phyloP scores from a whole-genome alignment of 345 rosid genomes.

The Erodium maritimum region DNA sequence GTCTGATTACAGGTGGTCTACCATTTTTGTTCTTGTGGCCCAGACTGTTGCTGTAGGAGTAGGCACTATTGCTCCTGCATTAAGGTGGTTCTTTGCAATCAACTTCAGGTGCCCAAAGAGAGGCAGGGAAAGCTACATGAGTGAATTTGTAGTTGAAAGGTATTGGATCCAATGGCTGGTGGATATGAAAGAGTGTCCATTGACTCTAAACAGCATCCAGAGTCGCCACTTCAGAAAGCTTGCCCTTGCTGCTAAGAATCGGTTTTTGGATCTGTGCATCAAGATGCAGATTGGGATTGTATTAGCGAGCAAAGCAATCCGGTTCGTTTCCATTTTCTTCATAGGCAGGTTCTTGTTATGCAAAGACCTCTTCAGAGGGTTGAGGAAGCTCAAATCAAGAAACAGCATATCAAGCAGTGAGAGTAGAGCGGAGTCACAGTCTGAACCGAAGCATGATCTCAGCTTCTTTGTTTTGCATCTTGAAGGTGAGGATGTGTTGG shows the following conservation, averaged over 20 bases:
- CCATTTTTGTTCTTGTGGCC: constrained; percentile 32
- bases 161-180: constrained; percentile 54
- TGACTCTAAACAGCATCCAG: constrained; percentile 16
- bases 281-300: constrained; percentile 52
- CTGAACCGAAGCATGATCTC: constrained; percentile 30
- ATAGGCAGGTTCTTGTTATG: constrained; percentile 25
- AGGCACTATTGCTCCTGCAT: constrained; percentile 61
- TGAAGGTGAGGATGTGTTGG: constrained; percentile 70
- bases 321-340: constrained; percentile 39
- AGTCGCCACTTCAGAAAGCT: constrained; percentile 38
- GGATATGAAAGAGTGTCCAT: constrained; percentile 61
- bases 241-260: constrained; percentile 19
- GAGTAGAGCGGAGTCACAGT: constrained; percentile 16
- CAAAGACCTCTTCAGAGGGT: constrained; percentile 13
- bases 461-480: constrained; percentile 62
- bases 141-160: constrained; percentile 39
- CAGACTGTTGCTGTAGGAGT: constrained; percentile 52
- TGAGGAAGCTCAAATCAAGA: constrained; percentile 11
- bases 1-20: constrained; percentile 80
- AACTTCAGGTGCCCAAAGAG: constrained; percentile 49
- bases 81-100: constrained; percentile 71
- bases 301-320: constrained; percentile 45
- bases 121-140: constrained; percentile 16
- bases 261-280: constrained; percentile 33
- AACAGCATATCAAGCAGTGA: constrained; percentile 24